These are phyloP conservation scores for Sinapis alba DNA, from an alignment of 441 rosid genomes.

Conservation along the genomic window DNA sequence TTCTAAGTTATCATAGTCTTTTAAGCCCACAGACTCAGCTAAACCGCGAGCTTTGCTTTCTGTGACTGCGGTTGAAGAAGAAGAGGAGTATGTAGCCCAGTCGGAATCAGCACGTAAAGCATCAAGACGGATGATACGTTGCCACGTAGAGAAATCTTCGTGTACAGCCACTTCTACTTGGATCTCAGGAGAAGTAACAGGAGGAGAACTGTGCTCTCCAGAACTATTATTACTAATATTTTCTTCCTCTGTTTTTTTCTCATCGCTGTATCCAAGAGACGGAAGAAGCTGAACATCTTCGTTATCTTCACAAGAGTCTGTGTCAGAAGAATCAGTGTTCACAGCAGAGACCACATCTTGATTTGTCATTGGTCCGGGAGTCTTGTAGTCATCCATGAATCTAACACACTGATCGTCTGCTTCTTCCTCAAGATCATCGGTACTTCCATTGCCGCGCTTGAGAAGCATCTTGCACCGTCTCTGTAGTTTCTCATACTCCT, in stretches of 20 bases:
- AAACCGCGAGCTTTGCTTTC: constrained; percentile 58
- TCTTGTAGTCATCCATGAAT: constrained; percentile 47
- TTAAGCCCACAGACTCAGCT: constrained; percentile 82
- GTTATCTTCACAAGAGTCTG: constrained; percentile 71
- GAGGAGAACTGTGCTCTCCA: constrained; percentile 40
- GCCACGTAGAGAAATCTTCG: constrained; percentile 87
- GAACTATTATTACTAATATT: constrained; percentile 25
- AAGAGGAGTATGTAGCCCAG: constrained; percentile 67
- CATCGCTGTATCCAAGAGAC: constrained; percentile 50
- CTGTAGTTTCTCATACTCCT: constrained; percentile 79
- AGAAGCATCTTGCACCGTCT: constrained; percentile 62
- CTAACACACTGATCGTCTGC: constrained; percentile 52
- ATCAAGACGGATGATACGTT: constrained; percentile 87
- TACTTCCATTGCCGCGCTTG: constrained; percentile 41
- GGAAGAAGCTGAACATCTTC: constrained; percentile 58
- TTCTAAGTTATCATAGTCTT: constrained; percentile 81
- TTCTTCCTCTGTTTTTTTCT: constrained; percentile 44
- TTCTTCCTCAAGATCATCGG: constrained; percentile 55
- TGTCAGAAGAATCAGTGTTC: constrained; percentile 72
- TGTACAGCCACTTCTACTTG: constrained; percentile 36
- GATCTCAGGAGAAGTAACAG: constrained; percentile 31
- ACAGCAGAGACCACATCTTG: constrained; percentile 55
- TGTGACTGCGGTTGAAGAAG: constrained; percentile 61
- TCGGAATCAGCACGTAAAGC: constrained; percentile 89
- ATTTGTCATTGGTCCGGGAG: constrained; percentile 42